Evolutionary conservation across 2,329 filamentous ascomycete species (phyloP).

Genomic region (Apiospora hydei): DNA sequence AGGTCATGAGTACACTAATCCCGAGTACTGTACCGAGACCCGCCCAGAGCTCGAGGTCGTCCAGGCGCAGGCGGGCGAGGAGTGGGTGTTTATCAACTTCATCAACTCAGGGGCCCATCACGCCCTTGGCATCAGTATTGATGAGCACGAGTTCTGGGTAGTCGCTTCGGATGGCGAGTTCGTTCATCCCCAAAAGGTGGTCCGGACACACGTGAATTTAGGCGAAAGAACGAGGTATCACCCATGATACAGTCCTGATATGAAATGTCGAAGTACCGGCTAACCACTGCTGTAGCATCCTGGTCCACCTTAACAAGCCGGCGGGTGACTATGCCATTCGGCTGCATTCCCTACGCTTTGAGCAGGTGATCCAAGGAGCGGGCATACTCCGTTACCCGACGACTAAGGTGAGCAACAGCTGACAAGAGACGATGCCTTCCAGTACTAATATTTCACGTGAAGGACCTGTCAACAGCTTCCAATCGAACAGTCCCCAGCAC

Average conservation of each 20-base stretch:
- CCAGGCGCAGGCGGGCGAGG: conserved; percentile 26
- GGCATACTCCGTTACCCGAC: conserved; percentile 30
- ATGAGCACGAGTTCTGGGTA: conserved; percentile 33
- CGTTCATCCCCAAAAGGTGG: conserved; percentile 31
- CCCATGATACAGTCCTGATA: neutral
- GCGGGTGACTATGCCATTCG: conserved; percentile 31
- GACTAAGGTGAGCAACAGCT: neutral
- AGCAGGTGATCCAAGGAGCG: conserved; percentile 31
- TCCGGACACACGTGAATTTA: conserved; percentile 31
- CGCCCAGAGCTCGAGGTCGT: conserved; percentile 29
- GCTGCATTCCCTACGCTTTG: conserved; percentile 30
- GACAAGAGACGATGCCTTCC: neutral
- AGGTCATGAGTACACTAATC: conserved; percentile 5
- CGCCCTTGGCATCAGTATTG: conserved; percentile 30
- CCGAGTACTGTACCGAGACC: conserved; percentile 28
- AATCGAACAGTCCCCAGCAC: conserved; percentile 25
- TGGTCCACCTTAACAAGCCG: conserved; percentile 28
- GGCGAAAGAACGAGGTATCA: conserved; percentile 31
- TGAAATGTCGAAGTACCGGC: neutral
- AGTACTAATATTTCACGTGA: neutral
- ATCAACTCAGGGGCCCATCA: conserved; percentile 32
- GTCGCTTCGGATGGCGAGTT: conserved; percentile 32
- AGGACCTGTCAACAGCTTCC: neutral
- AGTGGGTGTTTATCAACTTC: conserved; percentile 32
- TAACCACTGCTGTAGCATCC: conserved; percentile 24